Conservation (phyloP, 2,329 filamentous ascomycete species). For the Cladosporium sp. region DNA sequence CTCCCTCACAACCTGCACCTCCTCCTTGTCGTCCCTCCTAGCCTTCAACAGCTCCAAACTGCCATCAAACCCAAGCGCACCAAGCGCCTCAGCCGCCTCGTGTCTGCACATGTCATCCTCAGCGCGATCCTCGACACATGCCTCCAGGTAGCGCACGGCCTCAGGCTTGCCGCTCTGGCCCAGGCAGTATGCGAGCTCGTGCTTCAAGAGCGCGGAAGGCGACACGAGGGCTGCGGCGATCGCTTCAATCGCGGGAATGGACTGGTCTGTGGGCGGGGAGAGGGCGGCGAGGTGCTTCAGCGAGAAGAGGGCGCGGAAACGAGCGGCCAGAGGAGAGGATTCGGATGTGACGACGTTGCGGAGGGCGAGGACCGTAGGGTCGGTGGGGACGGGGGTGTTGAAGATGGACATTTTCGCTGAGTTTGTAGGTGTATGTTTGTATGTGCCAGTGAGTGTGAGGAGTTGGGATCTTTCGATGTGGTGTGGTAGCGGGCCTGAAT, state of each 20-base stretch:
- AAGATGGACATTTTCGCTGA: conserved; percentile 38
- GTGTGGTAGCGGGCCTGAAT: background rate
- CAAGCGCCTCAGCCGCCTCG: conserved; percentile 92
- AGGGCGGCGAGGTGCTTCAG: conserved; percentile 88
- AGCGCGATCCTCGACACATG: conserved; percentile 72
- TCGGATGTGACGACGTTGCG: conserved; percentile 80
- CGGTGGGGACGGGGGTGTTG: conserved; percentile 21
- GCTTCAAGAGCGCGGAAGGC: conserved; percentile 87
- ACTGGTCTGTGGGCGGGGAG: conserved; percentile 57
- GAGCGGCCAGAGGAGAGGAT: conserved; percentile 76
- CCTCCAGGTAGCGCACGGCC: conserved; percentile 71
- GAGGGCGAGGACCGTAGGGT: conserved; percentile 61
- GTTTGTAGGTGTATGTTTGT: background rate
- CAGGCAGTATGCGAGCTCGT: conserved; percentile 95
- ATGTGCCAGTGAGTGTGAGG: background rate
- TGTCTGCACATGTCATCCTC: conserved; percentile 96
- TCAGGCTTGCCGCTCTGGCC: conserved; percentile 82
- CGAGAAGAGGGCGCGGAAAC: conserved; percentile 96
- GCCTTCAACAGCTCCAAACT: conserved; percentile 73
- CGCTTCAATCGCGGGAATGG: conserved; percentile 68
- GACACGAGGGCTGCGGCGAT: conserved; percentile 87
- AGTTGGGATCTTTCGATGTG: background rate
- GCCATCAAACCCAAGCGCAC: conserved; percentile 74
- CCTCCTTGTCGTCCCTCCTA: conserved; percentile 72
- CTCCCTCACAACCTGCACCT: conserved; percentile 82